Conservation (phyloP, 768 basidiomycete genomes). For the Tylopilus balloui region DNA sequence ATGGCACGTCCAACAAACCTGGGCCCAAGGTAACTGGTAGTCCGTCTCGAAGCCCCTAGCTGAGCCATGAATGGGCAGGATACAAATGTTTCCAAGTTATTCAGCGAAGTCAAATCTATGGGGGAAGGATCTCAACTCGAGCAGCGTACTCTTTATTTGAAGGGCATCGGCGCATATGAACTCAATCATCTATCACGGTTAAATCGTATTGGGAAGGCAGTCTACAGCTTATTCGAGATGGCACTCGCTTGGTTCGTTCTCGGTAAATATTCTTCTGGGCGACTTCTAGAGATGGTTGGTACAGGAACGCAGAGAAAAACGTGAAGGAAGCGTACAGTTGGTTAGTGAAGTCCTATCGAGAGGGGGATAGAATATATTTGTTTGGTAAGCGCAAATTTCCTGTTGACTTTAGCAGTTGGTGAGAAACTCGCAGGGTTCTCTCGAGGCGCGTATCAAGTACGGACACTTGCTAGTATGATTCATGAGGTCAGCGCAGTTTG, state of each 20-base stretch:
- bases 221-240: not conserved
- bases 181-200: not conserved
- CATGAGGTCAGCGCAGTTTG: constrained; percentile 24
- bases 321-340: constrained; percentile 6
- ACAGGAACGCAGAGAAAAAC: constrained; percentile 7
- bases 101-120: too few relatives aligned
- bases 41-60: too few relatives aligned
- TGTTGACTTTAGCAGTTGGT: not conserved
- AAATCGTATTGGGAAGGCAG: not conserved
- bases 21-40: constrained; percentile 37
- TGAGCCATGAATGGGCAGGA: constrained; percentile 26
- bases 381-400: constrained; percentile 28
- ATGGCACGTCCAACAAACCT: not conserved
- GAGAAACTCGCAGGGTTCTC: constrained; percentile 34
- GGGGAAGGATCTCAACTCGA: not conserved
- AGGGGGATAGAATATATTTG: constrained; percentile 30
- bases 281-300: too few relatives aligned
- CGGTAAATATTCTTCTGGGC: not conserved
- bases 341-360: not conserved
- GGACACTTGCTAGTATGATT: constrained; percentile 36
- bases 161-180: constrained; percentile 7
- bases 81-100: constrained; percentile 30
- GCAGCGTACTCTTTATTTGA: constrained; percentile 29
- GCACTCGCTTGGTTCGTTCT: constrained; percentile 4
- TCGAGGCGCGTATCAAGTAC: constrained; percentile 40